Percentiles rank a stretch among this genome's conserved stretches.
Conservation (phyloP, 2,329 filamentous ascomycete genomes). For the Exserohilum rostratum region DNA sequence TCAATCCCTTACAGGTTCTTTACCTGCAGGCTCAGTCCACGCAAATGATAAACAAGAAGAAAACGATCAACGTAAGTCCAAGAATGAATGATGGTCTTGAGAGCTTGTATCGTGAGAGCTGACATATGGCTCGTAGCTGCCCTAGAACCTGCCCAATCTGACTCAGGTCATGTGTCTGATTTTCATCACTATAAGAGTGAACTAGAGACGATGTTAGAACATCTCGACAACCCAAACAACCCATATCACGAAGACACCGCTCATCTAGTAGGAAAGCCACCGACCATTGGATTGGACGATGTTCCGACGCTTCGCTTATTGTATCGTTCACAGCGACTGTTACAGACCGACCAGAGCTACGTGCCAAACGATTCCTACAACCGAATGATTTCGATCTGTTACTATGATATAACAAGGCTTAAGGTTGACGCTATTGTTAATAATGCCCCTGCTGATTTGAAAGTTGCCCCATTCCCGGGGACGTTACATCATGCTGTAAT, state of each 20-base stretch:
- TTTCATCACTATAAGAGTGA: slow-evolving; percentile 11
- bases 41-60: neutral
- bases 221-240: slow-evolving; percentile 14
- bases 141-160: neutral
- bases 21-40: slow-evolving; percentile 19
- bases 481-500: slow-evolving; percentile 37
- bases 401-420: slow-evolving; percentile 40
- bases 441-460: slow-evolving; percentile 29
- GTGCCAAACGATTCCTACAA: slow-evolving; percentile 40
- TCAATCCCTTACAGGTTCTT: slow-evolving; percentile 25
- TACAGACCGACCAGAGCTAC: slow-evolving; percentile 37
- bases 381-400: slow-evolving; percentile 36
- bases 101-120: neutral
- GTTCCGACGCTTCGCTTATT: slow-evolving; percentile 38
- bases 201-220: slow-evolving; percentile 23
- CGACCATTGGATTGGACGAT: slow-evolving; percentile 20
- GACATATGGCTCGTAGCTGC: neutral
- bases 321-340: slow-evolving; percentile 32
- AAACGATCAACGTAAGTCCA: neutral
- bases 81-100: too few relatives aligned
- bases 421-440: slow-evolving; percentile 46
- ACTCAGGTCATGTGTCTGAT: neutral
- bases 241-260: slow-evolving; percentile 14
- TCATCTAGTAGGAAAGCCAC: neutral
- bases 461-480: slow-evolving; percentile 7